phyloP scores from a whole-genome alignment of 306 rosid species.

The Cicer judaicum region DNA sequence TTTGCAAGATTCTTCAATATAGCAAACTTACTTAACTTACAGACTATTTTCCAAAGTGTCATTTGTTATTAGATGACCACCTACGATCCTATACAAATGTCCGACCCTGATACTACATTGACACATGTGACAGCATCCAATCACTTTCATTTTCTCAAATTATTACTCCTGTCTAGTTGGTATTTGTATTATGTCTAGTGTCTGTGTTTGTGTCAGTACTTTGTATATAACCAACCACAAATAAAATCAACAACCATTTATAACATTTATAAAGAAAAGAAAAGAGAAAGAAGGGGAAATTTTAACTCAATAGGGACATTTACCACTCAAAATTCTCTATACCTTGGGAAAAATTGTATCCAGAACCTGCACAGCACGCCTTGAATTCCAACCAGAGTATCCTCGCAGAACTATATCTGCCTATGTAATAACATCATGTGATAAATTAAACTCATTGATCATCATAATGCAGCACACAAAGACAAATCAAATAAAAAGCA shows the following conservation, averaged over 20 bases:
- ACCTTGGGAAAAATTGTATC: conserved; percentile 83
- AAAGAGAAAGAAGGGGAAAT: background rate
- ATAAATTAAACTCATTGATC: conserved; percentile 16
- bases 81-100: too few relatives aligned
- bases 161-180: too few relatives aligned
- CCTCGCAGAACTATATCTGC: conserved; percentile 80
- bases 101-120: too few relatives aligned
- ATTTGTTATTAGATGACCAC: background rate
- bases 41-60: background rate
- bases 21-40: conserved; percentile 8
- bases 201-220: too few relatives aligned
- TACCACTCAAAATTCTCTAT: background rate
- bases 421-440: conserved; percentile 45
- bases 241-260: background rate
- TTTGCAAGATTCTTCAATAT: conserved; percentile 17
- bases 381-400: conserved; percentile 84
- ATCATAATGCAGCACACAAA: conserved; percentile 18
- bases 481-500: background rate
- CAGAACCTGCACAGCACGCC: conserved; percentile 72
- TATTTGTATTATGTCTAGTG: too few relatives aligned
- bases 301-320: background rate
- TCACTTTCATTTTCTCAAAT: too few relatives aligned
- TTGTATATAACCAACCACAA: too few relatives aligned
- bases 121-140: too few relatives aligned
- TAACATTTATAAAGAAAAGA: background rate